These are phyloP conservation scores for Citeromyces hawaiiensis DNA, from an alignment of 1,139 yeast genomes.

Conservation along the genomic window DNA sequence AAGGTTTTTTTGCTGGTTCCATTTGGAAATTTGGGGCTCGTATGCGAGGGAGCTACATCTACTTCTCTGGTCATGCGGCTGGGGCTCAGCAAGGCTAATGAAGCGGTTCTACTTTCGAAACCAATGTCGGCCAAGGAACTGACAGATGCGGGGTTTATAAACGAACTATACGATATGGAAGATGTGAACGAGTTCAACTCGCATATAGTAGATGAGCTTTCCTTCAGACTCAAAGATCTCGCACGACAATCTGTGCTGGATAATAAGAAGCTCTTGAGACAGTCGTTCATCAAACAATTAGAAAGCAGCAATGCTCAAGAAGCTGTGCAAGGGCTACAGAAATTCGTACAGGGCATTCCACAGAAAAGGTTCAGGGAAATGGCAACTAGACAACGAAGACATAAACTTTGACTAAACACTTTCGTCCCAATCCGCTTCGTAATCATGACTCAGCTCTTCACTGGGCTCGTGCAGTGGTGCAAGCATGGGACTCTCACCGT, in stretches of 20 bases:
- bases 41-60: conserved; percentile 73
- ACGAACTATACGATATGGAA: conserved; percentile 29
- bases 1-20: conserved; percentile 55
- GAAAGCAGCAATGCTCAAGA: conserved; percentile 46
- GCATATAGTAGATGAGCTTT: conserved; percentile 33
- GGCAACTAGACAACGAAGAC: conserved; percentile 41
- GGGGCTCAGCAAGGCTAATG: conserved; percentile 65
- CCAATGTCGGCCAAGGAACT: conserved; percentile 55
- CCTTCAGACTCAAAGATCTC: conserved; percentile 29
- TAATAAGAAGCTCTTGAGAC: conserved; percentile 44
- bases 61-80: conserved; percentile 55
- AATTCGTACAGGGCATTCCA: conserved; percentile 67
- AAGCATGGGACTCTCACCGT: conserved; percentile 10
- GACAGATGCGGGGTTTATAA: conserved; percentile 44
- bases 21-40: conserved; percentile 73
- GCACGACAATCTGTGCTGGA: conserved; percentile 46
- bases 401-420: conserved; percentile 32
- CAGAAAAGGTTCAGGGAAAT: conserved; percentile 52
- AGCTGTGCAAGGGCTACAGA: conserved; percentile 50
- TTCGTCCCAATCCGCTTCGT: conserved; percentile 20
- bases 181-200: conserved; percentile 50
- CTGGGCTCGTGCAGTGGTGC: conserved; percentile 12
- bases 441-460: conserved; percentile 17
- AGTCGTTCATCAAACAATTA: conserved; percentile 10
- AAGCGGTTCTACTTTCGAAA: conserved; percentile 58